Evolutionary conservation across 2,329 filamentous ascomycete genomes (phyloP).

Genomic region (Penicillium sp.): DNA sequence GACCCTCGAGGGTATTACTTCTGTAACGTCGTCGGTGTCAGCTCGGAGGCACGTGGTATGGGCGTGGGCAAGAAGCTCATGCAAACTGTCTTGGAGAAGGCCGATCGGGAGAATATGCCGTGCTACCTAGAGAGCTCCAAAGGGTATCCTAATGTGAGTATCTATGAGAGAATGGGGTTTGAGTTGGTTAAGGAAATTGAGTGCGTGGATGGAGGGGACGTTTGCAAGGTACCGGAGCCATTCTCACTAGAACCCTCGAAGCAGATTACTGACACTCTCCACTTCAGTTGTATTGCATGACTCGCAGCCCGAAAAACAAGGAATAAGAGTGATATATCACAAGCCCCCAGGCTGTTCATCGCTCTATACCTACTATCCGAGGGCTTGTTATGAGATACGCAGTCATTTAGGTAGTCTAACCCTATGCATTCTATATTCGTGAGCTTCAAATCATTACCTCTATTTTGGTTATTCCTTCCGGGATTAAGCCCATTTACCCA

Average conservation of each 20-base stretch:
- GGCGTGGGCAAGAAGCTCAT: slow-evolving; percentile 65
- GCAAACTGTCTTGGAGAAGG: slow-evolving; percentile 58
- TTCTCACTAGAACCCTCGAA: not conserved
- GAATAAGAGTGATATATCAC: slow-evolving; percentile 5
- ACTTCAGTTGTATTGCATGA: slow-evolving; percentile 26
- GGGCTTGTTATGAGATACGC: not conserved
- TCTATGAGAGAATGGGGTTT: slow-evolving; percentile 69
- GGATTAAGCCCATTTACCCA: slow-evolving; percentile 68
- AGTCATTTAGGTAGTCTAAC: not conserved
- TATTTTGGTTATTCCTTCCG: not conserved
- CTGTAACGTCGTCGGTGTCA: slow-evolving; percentile 69
- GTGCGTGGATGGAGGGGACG: slow-evolving; percentile 60
- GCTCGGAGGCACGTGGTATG: slow-evolving; percentile 61
- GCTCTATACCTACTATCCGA: not conserved
- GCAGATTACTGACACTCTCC: slow-evolving; percentile 5
- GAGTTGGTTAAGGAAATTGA: slow-evolving; percentile 61
- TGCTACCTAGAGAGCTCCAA: slow-evolving; percentile 71
- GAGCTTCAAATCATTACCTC: not conserved
- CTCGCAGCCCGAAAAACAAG: slow-evolving; percentile 18
- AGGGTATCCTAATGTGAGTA: slow-evolving; percentile 63
- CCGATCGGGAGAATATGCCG: slow-evolving; percentile 60
- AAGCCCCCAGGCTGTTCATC: too few relatives aligned
- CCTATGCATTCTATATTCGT: too few relatives aligned
- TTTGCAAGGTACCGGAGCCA: slow-evolving; percentile 46
- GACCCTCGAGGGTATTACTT: slow-evolving; percentile 69